Evolutionary conservation across 2,329 filamentous ascomycete genomes (phyloP), one percentile per base, ranked within the genome.

Genomic region (Fusarium devonianum): DNA sequence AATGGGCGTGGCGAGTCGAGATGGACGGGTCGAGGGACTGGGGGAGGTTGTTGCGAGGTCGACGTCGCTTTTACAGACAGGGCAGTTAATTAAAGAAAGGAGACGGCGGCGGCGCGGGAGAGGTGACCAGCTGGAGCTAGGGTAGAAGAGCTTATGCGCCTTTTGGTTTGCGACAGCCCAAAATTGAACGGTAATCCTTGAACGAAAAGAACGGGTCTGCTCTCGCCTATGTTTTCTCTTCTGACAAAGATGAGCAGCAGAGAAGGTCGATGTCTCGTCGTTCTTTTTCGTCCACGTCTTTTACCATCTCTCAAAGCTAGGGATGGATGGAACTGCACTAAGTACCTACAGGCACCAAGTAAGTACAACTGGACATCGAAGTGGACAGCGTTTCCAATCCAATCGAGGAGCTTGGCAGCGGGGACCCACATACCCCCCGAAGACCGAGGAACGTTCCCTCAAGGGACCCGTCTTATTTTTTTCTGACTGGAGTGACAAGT

Each of bases 351-450:
- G n/a, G 42, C 23, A 54, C 23, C 6, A 23, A 43, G 25, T 38
- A 44, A 39, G 44, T 51, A 50, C 50, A 51, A 26, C 7, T 12
- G 29, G 30, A 47, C 40, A 32, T 47, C 49, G 54, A 60, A 58
- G 57, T 60, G 57, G 57, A 60, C 57, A 60, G 57, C 57, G 49
- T 61, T 60, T 58, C 56, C 54, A 58, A 40, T 58, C 56, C 54
- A 58, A 40, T 53, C 40, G 54, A 58, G 48, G 47, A 59, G 56
- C 51, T 60, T 45, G 36, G 13, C 23, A 30, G 35, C 32, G 36
- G 42, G 43, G 42, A 41, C 50, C 45, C 32, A n/a, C n/a, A n/a
- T 44, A 23, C 35, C n/a, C 29, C 26, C 45, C 49, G 36, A 32
- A 35, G n/a, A n/a, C n/a, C n/a, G n/a, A n/a, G n/a, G n/a, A 38